Base-by-base conservation (phyloP, 129 eudicot genomes). In the Smallanthus sonchifolius region DNA sequence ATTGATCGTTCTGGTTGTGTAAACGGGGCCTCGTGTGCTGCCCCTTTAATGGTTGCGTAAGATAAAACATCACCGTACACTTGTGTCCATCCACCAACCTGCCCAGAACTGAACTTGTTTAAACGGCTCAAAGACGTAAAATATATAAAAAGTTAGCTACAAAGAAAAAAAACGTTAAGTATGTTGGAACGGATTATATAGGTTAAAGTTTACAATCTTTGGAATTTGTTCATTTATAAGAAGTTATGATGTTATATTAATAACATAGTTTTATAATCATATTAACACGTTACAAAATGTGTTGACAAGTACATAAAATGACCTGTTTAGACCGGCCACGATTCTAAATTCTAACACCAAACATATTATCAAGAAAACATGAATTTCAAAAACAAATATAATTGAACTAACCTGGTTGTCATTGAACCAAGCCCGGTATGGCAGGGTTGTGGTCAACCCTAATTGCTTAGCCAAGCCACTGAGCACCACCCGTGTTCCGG, bases 31-130 rank as follows among this genome's bases (percentile, higher is more conserved):
- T 87, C 93, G 37, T 90, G 96, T 10, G 96, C 68, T 28, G 96
- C 96, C 72, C 94, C 96, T 83, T 91, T 73, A 36, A 90, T 86
- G 32, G 94, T 90, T 30, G 96, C 96, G 68, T 73, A 90, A 7
- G 89, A 61, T 55, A 90, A 70, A 6, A 60, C 56, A 36, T 90
- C 91, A 14, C 94, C 91, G 69, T 87, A 87, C 11, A 77, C 94
- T 79, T 90, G 96, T 36, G 87, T 87, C 96, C 96, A 90, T 44
- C 96, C 96, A 69, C 78, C 96, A 78, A 85, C 94, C 96, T 90
- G 75, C 72, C 28, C 47, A 67, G 48, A 39, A 10, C 39, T 66
- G 20, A 24, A 56, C 36, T 56, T 3, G 32, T 59, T 59, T 59
- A 59, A 59, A 4, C 17, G n/a, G 2, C 7, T 57, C 10, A 57